Evolutionary conservation across 352 stramenopile genomes (phyloP), one percentile per base, ranked within the genome.

Genomic region (Globisporangium acanthophoron): DNA sequence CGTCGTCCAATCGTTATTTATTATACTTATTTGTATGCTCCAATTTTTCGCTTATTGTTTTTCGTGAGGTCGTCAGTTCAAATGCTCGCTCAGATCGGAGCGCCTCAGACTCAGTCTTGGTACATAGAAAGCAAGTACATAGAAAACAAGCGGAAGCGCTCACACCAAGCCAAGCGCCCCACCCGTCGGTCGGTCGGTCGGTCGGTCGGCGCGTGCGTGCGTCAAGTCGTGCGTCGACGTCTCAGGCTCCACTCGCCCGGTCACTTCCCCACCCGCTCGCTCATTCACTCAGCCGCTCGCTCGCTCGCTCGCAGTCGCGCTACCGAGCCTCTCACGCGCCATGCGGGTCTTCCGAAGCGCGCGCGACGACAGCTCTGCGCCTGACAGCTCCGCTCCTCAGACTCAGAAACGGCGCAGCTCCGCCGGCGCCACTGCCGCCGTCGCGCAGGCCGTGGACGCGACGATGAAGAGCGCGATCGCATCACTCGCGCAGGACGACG

Each of bases 401-500:
- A 35, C 43, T 40, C 43, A 27, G 5, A 63, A 58, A 35, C 58
- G 35, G 3, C 33, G 44, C 3, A 43, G 7, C 41, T 37, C 51
- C 27, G 21, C 58, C 16, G 13, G 31, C 9, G n/a, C 45, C 20
- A 11, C 44, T 12, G 15, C 44, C 9, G 31, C 40, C 4, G 52
- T 56, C 39, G 47, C 52, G 13, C 56, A 59, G 12, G 35, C 51
- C 29, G 64, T 80, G 54, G 80, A 87, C 52, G 57, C 62, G 61
- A 88, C 74, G 16, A 80, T 88, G 64, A 64, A 63, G 59, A 75
- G 85, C 56, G 80, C 80, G 15, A 71, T 91, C 58, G 75, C 73
- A 65, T 86, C 84, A 62, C 75, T 91, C 29, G 69, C 72, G 33
- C 74, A 82, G 44, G 70, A 85, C 54, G 81, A 91, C 54, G 78